These are phyloP conservation scores for Mitragyna speciosa DNA, from an alignment of 257 asterid genomes.

Conservation along the genomic window DNA sequence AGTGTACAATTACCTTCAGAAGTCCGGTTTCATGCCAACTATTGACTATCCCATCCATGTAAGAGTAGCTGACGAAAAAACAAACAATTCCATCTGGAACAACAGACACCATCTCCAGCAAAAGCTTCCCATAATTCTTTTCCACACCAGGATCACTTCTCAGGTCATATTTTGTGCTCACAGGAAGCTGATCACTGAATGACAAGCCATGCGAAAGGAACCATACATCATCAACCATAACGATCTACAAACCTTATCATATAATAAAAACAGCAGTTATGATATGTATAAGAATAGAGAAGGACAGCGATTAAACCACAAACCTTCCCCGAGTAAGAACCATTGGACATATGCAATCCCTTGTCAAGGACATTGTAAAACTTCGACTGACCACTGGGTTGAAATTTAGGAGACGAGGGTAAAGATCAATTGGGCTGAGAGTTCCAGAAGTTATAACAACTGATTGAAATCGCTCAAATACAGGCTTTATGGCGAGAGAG, in stretches of 20 bases:
- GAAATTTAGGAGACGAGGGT: slow-evolving; percentile 93
- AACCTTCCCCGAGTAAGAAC: slow-evolving; percentile 97
- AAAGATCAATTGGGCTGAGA: slow-evolving; percentile 96
- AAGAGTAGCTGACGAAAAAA: slow-evolving; percentile 94
- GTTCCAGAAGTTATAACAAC: slow-evolving; percentile 98
- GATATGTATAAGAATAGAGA: slow-evolving; percentile 7
- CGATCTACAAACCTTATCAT: slow-evolving; percentile 9
- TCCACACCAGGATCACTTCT: slow-evolving; percentile 99
- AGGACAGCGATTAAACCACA: slow-evolving; percentile 1
- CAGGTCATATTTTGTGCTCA: slow-evolving; percentile 90
- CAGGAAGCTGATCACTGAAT: slow-evolving; percentile 96
- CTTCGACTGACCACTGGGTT: slow-evolving; percentile 94
- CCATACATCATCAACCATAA: not conserved
- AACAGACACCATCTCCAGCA: slow-evolving; percentile 93
- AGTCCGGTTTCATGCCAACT: slow-evolving; percentile 99
- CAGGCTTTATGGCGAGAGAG: slow-evolving; percentile 98
- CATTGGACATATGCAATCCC: slow-evolving; percentile 99
- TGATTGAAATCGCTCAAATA: slow-evolving; percentile 92
- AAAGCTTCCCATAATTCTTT: slow-evolving; percentile 92
- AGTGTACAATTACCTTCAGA: slow-evolving; percentile 56
- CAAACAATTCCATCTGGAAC: slow-evolving; percentile 99
- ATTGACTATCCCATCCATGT: slow-evolving; percentile 97
- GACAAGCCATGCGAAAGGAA: not conserved
- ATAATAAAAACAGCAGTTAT: slow-evolving; percentile 2
- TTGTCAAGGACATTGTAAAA: slow-evolving; percentile 92